These are phyloP conservation scores for Citrus trifoliata DNA, from an alignment of 345 rosid species.

Conservation along the genomic window DNA sequence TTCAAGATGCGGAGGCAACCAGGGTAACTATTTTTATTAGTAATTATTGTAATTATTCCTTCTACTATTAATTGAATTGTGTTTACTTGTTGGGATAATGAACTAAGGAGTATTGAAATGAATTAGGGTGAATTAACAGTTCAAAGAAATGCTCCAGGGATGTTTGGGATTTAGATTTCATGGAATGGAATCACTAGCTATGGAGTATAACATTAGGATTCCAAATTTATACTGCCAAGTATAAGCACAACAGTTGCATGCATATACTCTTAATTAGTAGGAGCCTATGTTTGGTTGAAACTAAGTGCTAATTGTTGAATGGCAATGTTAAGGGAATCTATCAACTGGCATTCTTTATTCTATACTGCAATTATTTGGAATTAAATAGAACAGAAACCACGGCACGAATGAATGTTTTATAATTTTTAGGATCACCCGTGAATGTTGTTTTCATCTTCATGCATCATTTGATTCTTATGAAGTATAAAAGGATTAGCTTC, in stretches of 20 bases:
- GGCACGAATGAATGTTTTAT: not conserved
- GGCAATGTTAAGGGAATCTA: not conserved
- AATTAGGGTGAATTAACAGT: not conserved
- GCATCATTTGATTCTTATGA: not conserved
- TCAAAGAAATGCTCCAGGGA: not conserved
- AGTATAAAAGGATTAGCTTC: not conserved
- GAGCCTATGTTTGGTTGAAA: not conserved
- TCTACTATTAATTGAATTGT: not conserved
- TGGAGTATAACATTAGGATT: not conserved
- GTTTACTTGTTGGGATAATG: not conserved
- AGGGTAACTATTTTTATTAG: conserved; percentile 41
- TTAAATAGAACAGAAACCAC: not conserved
- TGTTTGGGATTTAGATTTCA: not conserved
- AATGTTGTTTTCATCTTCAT: not conserved
- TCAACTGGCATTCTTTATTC: not conserved
- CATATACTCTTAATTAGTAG: too few species aligned
- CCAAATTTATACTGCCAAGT: not conserved
- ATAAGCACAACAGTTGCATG: not conserved
- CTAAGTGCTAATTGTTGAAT: not conserved
- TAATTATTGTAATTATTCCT: not conserved
- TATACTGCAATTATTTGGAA: not conserved
- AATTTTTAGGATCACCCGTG: not conserved
- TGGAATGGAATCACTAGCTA: not conserved
- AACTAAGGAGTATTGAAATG: not conserved
- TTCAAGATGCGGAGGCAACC: conserved; percentile 94